Percentiles rank a stretch among this genome's conserved stretches.
Conservation (phyloP, 169 alveolate species). For the Babesia ovata region DNA sequence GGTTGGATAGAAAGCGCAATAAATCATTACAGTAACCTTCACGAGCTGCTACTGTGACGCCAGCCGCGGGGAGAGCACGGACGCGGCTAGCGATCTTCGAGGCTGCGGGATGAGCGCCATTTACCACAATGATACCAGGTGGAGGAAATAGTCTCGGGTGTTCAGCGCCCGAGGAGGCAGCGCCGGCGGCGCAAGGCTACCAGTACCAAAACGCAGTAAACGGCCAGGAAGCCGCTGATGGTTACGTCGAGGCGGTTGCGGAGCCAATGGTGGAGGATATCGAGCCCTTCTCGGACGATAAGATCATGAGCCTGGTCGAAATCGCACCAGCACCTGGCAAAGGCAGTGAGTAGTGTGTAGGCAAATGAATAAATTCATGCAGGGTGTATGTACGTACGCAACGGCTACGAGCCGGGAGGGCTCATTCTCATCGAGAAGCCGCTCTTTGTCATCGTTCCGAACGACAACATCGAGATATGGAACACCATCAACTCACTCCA, state of each 20-base stretch:
- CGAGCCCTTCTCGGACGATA: constrained; percentile 51
- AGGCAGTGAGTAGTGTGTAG: constrained; percentile 64
- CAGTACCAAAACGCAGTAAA: background rate
- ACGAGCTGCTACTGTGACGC: background rate
- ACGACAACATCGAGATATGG: constrained; percentile 73
- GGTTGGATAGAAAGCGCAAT: too few species aligned
- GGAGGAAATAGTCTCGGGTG: background rate
- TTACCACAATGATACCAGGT: background rate
- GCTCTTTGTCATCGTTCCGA: constrained; percentile 78
- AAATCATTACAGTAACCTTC: too few species aligned
- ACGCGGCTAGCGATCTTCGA: background rate
- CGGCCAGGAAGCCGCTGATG: background rate
- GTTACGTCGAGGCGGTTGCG: background rate
- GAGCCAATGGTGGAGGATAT: background rate
- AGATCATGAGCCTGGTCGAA: constrained; percentile 74
- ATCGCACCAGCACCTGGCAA: constrained; percentile 77
- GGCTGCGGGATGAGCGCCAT: background rate
- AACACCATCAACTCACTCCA: constrained; percentile 58
- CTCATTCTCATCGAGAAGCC: constrained; percentile 81
- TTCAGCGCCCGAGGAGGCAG: background rate
- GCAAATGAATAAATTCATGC: background rate
- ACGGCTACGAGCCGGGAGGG: constrained; percentile 79
- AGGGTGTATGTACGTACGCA: constrained; percentile 78
- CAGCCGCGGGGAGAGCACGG: background rate
- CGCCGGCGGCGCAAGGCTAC: background rate